phyloP scores from a whole-genome alignment of 495 filamentous ascomycete species.

The Tuber melanosporum region DNA sequence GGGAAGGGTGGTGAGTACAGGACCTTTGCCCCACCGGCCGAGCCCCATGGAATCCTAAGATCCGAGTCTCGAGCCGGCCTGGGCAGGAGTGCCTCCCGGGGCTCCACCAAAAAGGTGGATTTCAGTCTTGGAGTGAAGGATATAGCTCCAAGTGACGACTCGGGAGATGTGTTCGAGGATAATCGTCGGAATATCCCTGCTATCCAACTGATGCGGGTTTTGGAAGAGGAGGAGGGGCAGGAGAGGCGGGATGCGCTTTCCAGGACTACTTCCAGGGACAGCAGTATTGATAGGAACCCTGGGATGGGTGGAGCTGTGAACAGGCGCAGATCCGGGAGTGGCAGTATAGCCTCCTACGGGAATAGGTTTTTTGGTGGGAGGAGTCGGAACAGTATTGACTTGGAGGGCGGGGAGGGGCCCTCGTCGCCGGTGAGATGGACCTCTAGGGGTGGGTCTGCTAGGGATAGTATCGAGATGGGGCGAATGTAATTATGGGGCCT shows the following conservation, averaged over 20 bases:
- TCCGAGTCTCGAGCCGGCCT: constrained; percentile 48
- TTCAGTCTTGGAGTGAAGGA: constrained; percentile 67
- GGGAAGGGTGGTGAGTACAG: constrained; percentile 12
- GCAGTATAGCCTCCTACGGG: constrained; percentile 18
- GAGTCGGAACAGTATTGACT: constrained; percentile 12
- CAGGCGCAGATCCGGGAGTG: constrained; percentile 24
- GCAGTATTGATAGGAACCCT: background rate
- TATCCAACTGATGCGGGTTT: constrained; percentile 22
- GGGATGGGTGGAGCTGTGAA: constrained; percentile 4
- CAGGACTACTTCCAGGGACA: constrained; percentile 14
- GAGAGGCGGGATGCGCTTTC: constrained; percentile 15
- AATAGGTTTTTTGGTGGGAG: constrained; percentile 29
- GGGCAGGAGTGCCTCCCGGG: constrained; percentile 44
- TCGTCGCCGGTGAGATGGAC: background rate
- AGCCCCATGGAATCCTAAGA: constrained; percentile 36
- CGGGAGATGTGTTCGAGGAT: constrained; percentile 64
- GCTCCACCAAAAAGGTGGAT: constrained; percentile 60
- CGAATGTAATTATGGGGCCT: background rate
- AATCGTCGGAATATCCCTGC: constrained; percentile 9
- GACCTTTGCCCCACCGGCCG: constrained; percentile 22
- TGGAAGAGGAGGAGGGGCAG: constrained; percentile 27
- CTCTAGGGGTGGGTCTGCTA: constrained; percentile 3
- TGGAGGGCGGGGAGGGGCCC: constrained; percentile 13
- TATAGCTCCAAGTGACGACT: constrained; percentile 54
- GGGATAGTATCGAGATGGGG: constrained; percentile 7